These are phyloP conservation scores for Trametes maxima DNA, from an alignment of 768 basidiomycete species.

Conservation along the genomic window DNA sequence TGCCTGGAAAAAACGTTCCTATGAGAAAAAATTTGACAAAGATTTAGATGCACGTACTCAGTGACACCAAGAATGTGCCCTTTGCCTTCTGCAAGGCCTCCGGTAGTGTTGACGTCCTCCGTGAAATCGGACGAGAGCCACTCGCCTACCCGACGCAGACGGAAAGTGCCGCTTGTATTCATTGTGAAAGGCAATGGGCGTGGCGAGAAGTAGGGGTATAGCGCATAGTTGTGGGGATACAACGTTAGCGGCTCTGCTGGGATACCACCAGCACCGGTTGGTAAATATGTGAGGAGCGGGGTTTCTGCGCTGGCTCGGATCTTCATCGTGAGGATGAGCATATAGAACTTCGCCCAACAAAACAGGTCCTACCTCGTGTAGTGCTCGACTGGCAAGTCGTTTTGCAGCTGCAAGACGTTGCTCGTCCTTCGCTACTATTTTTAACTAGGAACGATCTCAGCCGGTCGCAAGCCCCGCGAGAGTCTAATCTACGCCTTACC, in stretches of 20 bases:
- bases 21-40: not conserved
- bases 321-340: not conserved
- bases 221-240: slow-evolving; percentile 51
- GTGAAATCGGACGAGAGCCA: slow-evolving; percentile 48
- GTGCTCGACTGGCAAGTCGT: slow-evolving; percentile 53
- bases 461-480: too few species aligned
- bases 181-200: slow-evolving; percentile 52
- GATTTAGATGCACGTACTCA: slow-evolving; percentile 36
- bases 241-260: slow-evolving; percentile 9
- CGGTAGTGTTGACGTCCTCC: slow-evolving; percentile 40
- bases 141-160: slow-evolving; percentile 63
- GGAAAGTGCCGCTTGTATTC: slow-evolving; percentile 48
- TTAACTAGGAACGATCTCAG: slow-evolving; percentile 43
- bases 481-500: slow-evolving; percentile 35
- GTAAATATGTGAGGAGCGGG: slow-evolving; percentile 27
- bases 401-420: slow-evolving; percentile 47
- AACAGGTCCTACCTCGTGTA: slow-evolving; percentile 49
- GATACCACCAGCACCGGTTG: slow-evolving; percentile 12
- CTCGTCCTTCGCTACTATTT: slow-evolving; percentile 52
- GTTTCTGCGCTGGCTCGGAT: slow-evolving; percentile 1
- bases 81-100: slow-evolving; percentile 41
- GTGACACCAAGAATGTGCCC: slow-evolving; percentile 38
- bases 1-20: slow-evolving; percentile 5
- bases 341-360: not conserved
- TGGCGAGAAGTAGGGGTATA: slow-evolving; percentile 66